Evolutionary conservation across 1,284 basidiomycete genomes (phyloP).

Genomic region (Sporisorium graminicola): DNA sequence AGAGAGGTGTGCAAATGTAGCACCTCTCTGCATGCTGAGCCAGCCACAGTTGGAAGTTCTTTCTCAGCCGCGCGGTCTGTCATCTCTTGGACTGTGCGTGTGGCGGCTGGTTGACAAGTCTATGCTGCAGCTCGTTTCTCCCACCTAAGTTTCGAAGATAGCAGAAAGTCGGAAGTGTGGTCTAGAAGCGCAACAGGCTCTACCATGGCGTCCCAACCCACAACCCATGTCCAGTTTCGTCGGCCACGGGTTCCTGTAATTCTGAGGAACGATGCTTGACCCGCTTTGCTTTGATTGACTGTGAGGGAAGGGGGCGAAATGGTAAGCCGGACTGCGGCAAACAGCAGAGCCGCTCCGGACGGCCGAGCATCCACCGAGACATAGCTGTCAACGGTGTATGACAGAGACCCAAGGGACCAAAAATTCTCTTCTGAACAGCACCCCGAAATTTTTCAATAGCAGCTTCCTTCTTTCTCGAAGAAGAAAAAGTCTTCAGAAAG

Average conservation of each 20-base stretch:
- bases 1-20: background rate
- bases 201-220: background rate
- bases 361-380: constrained; percentile 31
- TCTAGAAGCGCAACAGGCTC: too few relatives aligned
- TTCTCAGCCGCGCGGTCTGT: background rate
- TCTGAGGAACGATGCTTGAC: background rate
- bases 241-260: background rate
- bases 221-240: background rate
- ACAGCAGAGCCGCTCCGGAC: background rate
- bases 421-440: constrained; percentile 4
- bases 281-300: background rate
- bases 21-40: background rate
- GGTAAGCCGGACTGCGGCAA: background rate
- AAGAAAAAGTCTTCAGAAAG: background rate
- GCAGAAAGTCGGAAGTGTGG: too few relatives aligned
- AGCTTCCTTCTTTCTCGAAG: background rate
- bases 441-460: constrained; percentile 17
- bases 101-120: constrained; percentile 6
- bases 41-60: too few relatives aligned
- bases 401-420: constrained; percentile 7
- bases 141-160: background rate
- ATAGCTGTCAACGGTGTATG: background rate
- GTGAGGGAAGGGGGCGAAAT: background rate
- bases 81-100: background rate
- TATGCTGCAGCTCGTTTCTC: background rate